Conservation (phyloP, 106 monocot species). For the Phalaenopsis aphrodite region DNA sequence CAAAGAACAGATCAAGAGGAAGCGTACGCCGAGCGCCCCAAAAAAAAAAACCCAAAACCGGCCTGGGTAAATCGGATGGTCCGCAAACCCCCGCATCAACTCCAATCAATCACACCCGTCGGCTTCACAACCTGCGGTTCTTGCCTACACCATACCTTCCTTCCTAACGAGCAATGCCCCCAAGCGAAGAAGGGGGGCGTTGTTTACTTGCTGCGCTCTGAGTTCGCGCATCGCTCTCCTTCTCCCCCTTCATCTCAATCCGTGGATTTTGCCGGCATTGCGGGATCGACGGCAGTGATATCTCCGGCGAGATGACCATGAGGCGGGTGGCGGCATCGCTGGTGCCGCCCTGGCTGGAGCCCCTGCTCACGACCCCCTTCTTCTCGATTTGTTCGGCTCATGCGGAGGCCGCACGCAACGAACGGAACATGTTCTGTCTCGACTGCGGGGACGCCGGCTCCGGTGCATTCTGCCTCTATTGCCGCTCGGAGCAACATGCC, state of each 20-base stretch:
- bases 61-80: not conserved
- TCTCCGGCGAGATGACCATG: not conserved
- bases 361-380: slow-evolving; percentile 4
- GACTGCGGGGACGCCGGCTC: not conserved
- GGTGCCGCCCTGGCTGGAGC: slow-evolving; percentile 16
- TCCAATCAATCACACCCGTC: not conserved
- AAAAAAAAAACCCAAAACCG: not conserved
- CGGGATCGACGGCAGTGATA: not conserved
- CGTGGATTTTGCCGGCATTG: not conserved
- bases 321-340: slow-evolving; percentile 12
- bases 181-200: slow-evolving; percentile 1
- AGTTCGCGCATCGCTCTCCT: slow-evolving; percentile 1
- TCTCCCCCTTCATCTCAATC: not conserved
- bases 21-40: slow-evolving; percentile 8
- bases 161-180: not conserved
- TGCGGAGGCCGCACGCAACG: slow-evolving; percentile 10
- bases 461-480: slow-evolving; percentile 58
- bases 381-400: slow-evolving; percentile 9
- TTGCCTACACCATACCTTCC: slow-evolving; percentile 3
- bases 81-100: not conserved
- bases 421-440: slow-evolving; percentile 18
- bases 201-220: slow-evolving; percentile 1
- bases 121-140: not conserved
- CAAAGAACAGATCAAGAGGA: slow-evolving; percentile 8
- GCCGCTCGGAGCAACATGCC: slow-evolving; percentile 43